A percentile compares a stretch with the other conserved stretches of the same genome.
phyloP scores from a whole-genome alignment of 495 filamentous ascomycete genomes.

The Xylaria castorea region DNA sequence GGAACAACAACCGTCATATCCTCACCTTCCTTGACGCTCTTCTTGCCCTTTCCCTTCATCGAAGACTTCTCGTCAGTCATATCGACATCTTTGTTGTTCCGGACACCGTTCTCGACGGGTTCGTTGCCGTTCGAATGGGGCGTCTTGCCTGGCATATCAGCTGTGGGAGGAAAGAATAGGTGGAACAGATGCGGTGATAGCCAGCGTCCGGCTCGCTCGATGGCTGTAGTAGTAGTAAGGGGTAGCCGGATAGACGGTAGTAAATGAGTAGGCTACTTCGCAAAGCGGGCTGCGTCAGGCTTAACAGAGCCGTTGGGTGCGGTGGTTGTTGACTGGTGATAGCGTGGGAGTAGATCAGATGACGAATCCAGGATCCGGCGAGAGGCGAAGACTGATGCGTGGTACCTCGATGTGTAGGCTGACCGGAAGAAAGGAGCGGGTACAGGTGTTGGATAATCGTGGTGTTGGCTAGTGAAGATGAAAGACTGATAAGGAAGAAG shows the following conservation, averaged over 20 bases:
- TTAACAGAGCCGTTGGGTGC: constrained; percentile 1
- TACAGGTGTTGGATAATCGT: neutral
- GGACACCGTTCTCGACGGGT: constrained; percentile 75
- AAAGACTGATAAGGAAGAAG: neutral
- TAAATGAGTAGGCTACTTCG: constrained; percentile 38
- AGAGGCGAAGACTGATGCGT: constrained; percentile 6
- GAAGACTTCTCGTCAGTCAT: constrained; percentile 74
- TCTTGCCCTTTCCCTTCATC: constrained; percentile 69
- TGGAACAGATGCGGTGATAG: constrained; percentile 7
- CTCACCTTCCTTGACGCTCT: constrained; percentile 64
- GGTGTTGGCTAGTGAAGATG: neutral
- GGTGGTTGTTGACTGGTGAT: constrained; percentile 7
- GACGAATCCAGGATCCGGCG: constrained; percentile 13
- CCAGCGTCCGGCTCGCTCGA: constrained; percentile 30
- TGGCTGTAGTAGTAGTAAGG: constrained; percentile 29
- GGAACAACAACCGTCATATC: constrained; percentile 89
- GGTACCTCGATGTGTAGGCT: constrained; percentile 14
- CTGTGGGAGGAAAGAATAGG: constrained; percentile 25
- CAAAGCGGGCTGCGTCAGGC: constrained; percentile 42
- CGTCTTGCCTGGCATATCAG: constrained; percentile 67
- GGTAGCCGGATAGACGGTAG: constrained; percentile 16
- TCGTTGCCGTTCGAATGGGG: constrained; percentile 75
- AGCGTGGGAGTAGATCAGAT: constrained; percentile 13
- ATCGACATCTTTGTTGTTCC: constrained; percentile 78
- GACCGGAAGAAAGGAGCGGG: neutral